Evolutionary conservation across 257 asterid species (phyloP), one percentile per base, ranked within the genome.

Genomic region (Capsicum rhomboideum): DNA sequence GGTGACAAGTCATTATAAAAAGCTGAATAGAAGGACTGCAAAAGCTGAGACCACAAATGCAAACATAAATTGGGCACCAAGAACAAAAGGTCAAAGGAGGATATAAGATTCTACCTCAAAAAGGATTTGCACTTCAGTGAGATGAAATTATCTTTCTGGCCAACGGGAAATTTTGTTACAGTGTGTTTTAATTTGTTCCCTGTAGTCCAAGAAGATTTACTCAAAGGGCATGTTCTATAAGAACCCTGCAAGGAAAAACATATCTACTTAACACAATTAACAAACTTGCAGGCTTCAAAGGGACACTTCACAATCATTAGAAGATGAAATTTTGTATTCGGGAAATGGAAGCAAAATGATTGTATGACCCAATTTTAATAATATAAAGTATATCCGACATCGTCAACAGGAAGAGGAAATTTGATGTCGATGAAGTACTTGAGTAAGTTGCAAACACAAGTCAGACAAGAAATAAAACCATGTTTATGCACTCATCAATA

Each of bases 101-200:
- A 67, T 49, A 82, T 13, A 49, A 17, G 54, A 52, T 82, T 52
- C 37, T 67, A 87, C 88, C 88, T 79, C 6, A 79, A 78, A 82
- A 84, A 63, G 78, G 83, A 85, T 82, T 55, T 87, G 90, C 85
- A 85, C 83, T 85, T 85, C 75, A 84, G 67, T 28, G 84, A 85
- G 54, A 58, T 53, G 37, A 87, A 29, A 23, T 82, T 82, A 59
- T 58, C 83, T 46, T 81, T 84, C 29, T 10, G 53, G 29, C 64
- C 63, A 78, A 82, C 54, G 11, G 14, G 74, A 17, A 68, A 53
- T 56, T 82, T 29, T 6, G 78, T 64, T 54, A 71, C 85, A 66
- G 68, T 82, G 56, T 10, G 80, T 28, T 80, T 87, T 82, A 82
- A 83, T 78, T 78, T 82, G 52, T 66, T 78, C 34, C 69, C 83